Base-by-base conservation (phyloP, 73 alveolate genomes). In the Stentor roeselii region DNA sequence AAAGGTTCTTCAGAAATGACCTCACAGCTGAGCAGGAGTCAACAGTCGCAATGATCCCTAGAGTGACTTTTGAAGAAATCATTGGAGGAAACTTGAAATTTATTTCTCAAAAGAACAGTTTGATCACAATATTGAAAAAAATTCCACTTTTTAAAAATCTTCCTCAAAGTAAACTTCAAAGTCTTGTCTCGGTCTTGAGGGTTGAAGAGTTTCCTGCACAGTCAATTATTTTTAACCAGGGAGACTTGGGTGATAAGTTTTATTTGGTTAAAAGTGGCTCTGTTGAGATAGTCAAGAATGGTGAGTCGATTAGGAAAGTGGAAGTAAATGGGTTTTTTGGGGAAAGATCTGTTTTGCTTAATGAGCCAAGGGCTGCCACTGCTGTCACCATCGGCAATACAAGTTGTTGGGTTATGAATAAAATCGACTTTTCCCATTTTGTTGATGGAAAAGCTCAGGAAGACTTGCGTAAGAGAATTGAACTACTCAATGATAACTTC, bases 211-310 rank as follows among this genome's bases (percentile, higher is more conserved):
- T n/a, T 39, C 60, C 74, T 14, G n/a, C n/a, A 76, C 14, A 34
- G n/a, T 30, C 32, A 11, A 1, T 2, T 0, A 76, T 76, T 27
- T 39, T 41, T 35, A 0, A 27, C 32, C 82, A 39, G 39, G 67
- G 82, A 76, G 14, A n/a, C 30, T 14, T 14, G n/a, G 67, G 38
- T 14, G 67, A 39, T 40, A 37, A n/a, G 2, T n/a, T 76, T 37
- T 76, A 37, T 76, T 36, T 76, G 0, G 39, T 76, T 21, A 76
- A 76, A n/a, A n/a, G 36, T 36, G 84, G 84, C 21, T 6, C 14
- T 1, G 82, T 76, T 40, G 6, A 27, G 14, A 35, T 76, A 27
- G 6, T 36, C 74, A 41, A 35, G 34, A 37, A 34, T 76, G 35
- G 15, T 15, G 36, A 76, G 39, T 67, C 6, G 34, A 1, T 39